Percentiles rank a stretch among this genome's conserved stretches.
Conservation (phyloP, 495 filamentous ascomycete genomes). For the Barbatosphaeria neglecta region DNA sequence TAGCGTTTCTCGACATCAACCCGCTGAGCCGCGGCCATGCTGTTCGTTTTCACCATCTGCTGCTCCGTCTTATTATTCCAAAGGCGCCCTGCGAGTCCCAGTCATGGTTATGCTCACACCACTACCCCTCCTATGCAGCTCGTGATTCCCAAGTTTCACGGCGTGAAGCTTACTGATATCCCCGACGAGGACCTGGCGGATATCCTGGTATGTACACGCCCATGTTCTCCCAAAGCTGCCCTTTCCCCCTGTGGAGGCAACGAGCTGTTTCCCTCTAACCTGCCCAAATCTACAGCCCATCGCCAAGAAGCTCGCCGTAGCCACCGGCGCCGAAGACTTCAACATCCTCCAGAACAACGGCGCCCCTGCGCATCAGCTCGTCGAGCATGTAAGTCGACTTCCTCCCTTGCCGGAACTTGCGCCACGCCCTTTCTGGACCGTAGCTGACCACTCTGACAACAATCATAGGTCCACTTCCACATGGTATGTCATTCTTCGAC, state of each 20-base stretch:
- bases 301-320: constrained; percentile 74
- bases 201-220: constrained; percentile 56
- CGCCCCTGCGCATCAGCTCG: constrained; percentile 80
- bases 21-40: constrained; percentile 77
- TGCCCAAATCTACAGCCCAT: constrained; percentile 48
- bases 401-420: not conserved
- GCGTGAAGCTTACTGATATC: constrained; percentile 83
- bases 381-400: constrained; percentile 63
- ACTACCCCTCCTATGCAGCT: constrained; percentile 58
- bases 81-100: not conserved
- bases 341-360: constrained; percentile 98
- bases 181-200: constrained; percentile 81
- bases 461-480: constrained; percentile 73
- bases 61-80: not conserved
- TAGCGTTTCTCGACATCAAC: constrained; percentile 94
- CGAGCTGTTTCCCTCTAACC: not conserved
- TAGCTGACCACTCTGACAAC: not conserved
- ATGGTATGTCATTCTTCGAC: constrained; percentile 70
- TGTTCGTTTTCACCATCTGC: constrained; percentile 24
- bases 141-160: constrained; percentile 93
- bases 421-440: not conserved
- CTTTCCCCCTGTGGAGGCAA: not conserved
- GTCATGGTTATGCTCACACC: not conserved
- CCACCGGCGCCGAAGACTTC: constrained; percentile 65
- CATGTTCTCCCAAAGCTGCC: too few species aligned